Evolutionary conservation across 768 basidiomycete species (phyloP), one percentile per base, ranked within the genome.

Genomic region (Calocera viscosa): DNA sequence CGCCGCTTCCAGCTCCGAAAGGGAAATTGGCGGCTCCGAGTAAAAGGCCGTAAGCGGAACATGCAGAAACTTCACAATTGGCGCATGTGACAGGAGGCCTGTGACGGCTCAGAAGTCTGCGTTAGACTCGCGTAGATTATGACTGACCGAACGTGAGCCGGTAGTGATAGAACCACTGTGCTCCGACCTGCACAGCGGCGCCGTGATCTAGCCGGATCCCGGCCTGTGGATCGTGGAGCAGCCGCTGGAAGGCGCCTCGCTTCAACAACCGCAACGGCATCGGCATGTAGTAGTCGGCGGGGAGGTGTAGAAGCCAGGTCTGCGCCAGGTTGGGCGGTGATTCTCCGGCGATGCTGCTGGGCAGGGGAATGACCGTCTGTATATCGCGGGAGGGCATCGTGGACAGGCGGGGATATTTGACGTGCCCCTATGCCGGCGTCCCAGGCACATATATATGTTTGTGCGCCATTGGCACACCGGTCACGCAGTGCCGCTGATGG

Each of bases 61-160:
- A 19, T 32, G 14, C 53, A 60, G 53, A 3, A 2, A 10, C 22
- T 60, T 60, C 26, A 60, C 53, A 26, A 60, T 19, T 7, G 43
- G 43, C 19, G 5, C 43, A 3, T 17, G 19, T 19, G 43, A 19
- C 11, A 40, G 39, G 11, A 40, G 19, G 39, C 39, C 39, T 40
- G 39, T 40, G 19, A 40, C 39, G 19, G 10, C 39, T 19, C 11
- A 19, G 19, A 40, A 40, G 11, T 10, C 39, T 19, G 19, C 11
- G 39, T n/a, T n/a, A n/a, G n/a, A n/a, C n/a, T n/a, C n/a, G n/a
- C n/a, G n/a, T n/a, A n/a, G n/a, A n/a, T n/a, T n/a, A n/a, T 11
- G 30, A 60, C 53, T 5, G 26, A 60, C 53, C 53, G 53, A 60
- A 32, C 53, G 53, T 60, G 7, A 60, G 53, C 53, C 30, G 53